phyloP scores from a whole-genome alignment of 1,284 basidiomycete species.

The Cryptococcus maquisensis region DNA sequence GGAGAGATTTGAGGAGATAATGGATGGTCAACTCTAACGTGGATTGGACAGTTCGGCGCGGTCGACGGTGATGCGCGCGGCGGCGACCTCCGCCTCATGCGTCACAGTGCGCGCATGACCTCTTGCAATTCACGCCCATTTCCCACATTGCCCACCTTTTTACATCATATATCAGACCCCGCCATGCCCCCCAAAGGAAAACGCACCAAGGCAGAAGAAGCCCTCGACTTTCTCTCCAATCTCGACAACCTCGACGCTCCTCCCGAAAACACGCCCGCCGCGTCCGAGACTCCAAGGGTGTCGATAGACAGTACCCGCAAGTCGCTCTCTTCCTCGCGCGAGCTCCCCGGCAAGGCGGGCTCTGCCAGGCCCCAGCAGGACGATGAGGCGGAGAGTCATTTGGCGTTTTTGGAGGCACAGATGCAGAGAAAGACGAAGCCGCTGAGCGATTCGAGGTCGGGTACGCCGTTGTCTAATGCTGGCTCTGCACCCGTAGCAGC shows the following conservation, averaged over 20 bases:
- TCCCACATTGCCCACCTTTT: too few relatives aligned
- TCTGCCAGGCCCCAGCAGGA: constrained; percentile 53
- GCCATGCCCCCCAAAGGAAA: constrained; percentile 44
- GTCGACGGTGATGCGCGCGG: too few relatives aligned
- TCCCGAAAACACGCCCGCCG: constrained; percentile 1
- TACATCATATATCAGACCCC: too few relatives aligned
- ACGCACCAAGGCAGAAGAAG: constrained; percentile 77
- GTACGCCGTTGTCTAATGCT: constrained; percentile 17
- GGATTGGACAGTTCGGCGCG: background rate
- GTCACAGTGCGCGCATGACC: background rate
- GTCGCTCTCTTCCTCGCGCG: constrained; percentile 6
- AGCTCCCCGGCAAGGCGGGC: constrained; percentile 6
- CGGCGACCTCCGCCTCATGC: too few relatives aligned
- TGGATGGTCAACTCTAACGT: background rate
- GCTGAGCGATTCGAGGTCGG: constrained; percentile 26
- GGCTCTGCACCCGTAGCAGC: background rate
- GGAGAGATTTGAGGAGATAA: too few relatives aligned
- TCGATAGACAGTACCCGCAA: constrained; percentile 17
- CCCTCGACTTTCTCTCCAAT: constrained; percentile 81
- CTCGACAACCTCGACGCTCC: constrained; percentile 66
- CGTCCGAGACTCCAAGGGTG: constrained; percentile 8
- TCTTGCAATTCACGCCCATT: background rate
- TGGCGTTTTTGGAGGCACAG: constrained; percentile 84
- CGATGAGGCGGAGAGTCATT: constrained; percentile 53
- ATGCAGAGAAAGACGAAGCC: constrained; percentile 63